Base-by-base conservation (phyloP, 2,329 filamentous ascomycete species). In the Colletotrichum tropicale region DNA sequence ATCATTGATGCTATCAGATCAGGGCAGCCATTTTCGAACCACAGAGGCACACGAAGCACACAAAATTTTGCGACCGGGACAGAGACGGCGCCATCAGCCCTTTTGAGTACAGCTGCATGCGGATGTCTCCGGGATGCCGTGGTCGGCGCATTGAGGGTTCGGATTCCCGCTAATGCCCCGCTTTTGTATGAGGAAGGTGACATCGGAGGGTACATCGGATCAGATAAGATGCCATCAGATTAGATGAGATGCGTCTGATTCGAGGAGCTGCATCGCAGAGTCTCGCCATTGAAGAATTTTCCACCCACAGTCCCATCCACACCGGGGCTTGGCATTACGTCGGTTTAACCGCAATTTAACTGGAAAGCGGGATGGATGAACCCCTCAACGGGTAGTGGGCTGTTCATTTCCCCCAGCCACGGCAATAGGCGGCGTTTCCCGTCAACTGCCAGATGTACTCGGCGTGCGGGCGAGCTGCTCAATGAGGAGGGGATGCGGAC, bases 141-240 rank as follows among this genome's bases (percentile, higher is more conserved):
- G 26, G 28, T 34, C 28, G 58, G 58, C 58, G 58, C 58, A 61
- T 30, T 32, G 10, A 61, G 58, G 58, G 58, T 61, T 61, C 30
- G 28, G 28, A 61, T 61, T 32, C 58, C 58, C 58, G 30, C 58
- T 24, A 26, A 24, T 56, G 38, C 56, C 48, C 56, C 67, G 34
- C 43, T 62, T 52, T 73, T 62, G 30, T 28, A 15, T 18, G 56
- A 56, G 18, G 48, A 67, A 60, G 36, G 30, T 69, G 21, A n/a
- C 55, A 61, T 69, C 70, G 55, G 71, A 70, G 43, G 66, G 36
- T 15, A 34, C 24, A 36, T 74, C 48, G 60, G 67, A 65, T 75
- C 68, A 71, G 72, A 71, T 75, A 71, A 71, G 67, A 74, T 74
- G 36, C 58, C 36, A 71, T 71, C 72, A 71, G 72, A 75, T 75